Evolutionary conservation across 2,329 filamentous ascomycete genomes (phyloP), one percentile per base, ranked within the genome.

Genomic region (Alternaria viburni): DNA sequence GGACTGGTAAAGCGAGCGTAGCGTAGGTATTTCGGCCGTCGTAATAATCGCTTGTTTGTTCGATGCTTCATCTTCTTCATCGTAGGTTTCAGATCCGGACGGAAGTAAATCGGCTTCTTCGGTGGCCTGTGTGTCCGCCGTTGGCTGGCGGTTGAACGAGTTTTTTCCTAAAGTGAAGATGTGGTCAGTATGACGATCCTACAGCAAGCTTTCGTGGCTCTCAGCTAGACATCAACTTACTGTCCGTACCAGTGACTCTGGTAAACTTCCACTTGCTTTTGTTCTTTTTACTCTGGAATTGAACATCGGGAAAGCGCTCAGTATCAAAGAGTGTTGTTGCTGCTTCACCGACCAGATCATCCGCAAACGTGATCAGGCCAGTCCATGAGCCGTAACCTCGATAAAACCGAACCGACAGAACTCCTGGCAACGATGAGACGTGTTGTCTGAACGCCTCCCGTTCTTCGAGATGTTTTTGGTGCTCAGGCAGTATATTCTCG

Each of bases 1-100:
- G 23, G 70, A 64, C 47, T 66, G 64, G 44, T 79, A 79, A 10
- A 80, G 44, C 1, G 69, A 67, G 21, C 67, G 67, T 11, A 80
- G 55, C 3, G 68, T 77, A 1, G 75, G 74, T 12, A 79, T 74
- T 1, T 75, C 68, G 10, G 59, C 52, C 17, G 69, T 19, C 0
- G 63, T 46, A 10, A 75, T 43, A 3, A 74, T 32, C 6, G 65
- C 50, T 25, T 56, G 50, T 46, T 54, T 60, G 9, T 21, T 51
- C 23, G 15, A 12, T 3, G 13, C 25, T n/a, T 56, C 19, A 3
- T 5, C 9, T 32, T 47, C 54, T 56, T 52, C 28, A 6, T 36
- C 49, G n/a, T 52, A 52, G 13, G n/a, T 11, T 1, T 52, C 49
- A 25, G 28, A 52, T 1, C 6, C 49, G 23, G 19, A 3, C 17